Evolutionary conservation across 768 basidiomycete genomes (phyloP).

Genomic region (Symmetrospora coprosmae): DNA sequence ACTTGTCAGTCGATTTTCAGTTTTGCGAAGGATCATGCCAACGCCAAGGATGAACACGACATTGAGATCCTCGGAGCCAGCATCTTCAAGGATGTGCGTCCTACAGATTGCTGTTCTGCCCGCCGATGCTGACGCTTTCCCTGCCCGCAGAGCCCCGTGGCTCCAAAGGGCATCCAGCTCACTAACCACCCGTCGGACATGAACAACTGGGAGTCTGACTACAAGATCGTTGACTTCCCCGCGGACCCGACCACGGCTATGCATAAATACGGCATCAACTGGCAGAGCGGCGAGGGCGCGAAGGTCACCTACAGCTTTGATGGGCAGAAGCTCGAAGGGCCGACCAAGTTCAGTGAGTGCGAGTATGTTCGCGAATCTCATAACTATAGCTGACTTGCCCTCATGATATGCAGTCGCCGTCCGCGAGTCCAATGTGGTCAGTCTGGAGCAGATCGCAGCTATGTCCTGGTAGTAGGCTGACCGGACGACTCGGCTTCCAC

Average conservation of each 20-base stretch:
- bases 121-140: too few relatives aligned
- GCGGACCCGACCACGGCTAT: background rate
- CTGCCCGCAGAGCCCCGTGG: background rate
- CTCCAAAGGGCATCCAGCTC: background rate
- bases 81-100: too few relatives aligned
- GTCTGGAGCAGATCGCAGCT: too few relatives aligned
- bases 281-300: too few relatives aligned
- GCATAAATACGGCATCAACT: too few relatives aligned
- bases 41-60: background rate
- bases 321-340: background rate
- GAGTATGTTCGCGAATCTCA: background rate
- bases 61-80: too few relatives aligned
- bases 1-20: background rate
- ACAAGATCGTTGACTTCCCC: background rate
- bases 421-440: too few relatives aligned
- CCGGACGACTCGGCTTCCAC: background rate
- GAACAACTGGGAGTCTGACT: background rate
- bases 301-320: conserved; percentile 2
- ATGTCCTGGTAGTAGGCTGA: too few relatives aligned
- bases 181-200: conserved; percentile 1
- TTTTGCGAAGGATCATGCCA: background rate
- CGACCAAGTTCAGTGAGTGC: background rate
- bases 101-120: too few relatives aligned
- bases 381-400: background rate
- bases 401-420: background rate